Percentiles rank a stretch among this genome's conserved stretches.
Evolutionary conservation across 306 rosid species (phyloP).

Genomic region (Quercus mongolica): DNA sequence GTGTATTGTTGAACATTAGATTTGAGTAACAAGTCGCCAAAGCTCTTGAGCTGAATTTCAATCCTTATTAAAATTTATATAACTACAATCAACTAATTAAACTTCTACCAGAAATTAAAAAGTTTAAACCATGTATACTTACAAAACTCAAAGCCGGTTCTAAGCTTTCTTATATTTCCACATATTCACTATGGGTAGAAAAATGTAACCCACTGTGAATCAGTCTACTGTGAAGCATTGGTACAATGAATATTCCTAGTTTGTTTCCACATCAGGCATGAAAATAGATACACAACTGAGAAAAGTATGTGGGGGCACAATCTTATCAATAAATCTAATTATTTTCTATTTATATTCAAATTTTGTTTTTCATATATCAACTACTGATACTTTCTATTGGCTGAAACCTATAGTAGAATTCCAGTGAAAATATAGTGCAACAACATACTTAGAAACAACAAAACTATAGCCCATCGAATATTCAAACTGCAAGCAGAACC

Average conservation of each 20-base stretch:
- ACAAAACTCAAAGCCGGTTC: conserved; percentile 7
- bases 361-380: conserved; percentile 30
- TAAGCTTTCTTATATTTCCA: conserved; percentile 30
- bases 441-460: conserved; percentile 43
- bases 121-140: conserved; percentile 38
- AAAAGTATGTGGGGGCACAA: conserved; percentile 16
- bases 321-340: conserved; percentile 27
- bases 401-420: conserved; percentile 10
- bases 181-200: conserved; percentile 42
- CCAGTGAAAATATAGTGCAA: conserved; percentile 46
- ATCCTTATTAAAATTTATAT: background rate
- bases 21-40: too few relatives aligned
- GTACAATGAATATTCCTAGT: conserved; percentile 37
- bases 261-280: conserved; percentile 25
- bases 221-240: conserved; percentile 25
- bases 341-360: conserved; percentile 32
- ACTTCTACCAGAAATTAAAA: conserved; percentile 5
- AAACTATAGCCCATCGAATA: conserved; percentile 29
- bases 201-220: conserved; percentile 43
- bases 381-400: conserved; percentile 36
- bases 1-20: too few relatives aligned
- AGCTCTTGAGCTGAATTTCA: too few relatives aligned
- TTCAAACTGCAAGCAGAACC: conserved; percentile 46
- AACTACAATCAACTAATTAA: background rate
- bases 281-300: conserved; percentile 35